phyloP scores from a whole-genome alignment of 2,329 filamentous ascomycete species.

The Hymenoscyphus scutula region DNA sequence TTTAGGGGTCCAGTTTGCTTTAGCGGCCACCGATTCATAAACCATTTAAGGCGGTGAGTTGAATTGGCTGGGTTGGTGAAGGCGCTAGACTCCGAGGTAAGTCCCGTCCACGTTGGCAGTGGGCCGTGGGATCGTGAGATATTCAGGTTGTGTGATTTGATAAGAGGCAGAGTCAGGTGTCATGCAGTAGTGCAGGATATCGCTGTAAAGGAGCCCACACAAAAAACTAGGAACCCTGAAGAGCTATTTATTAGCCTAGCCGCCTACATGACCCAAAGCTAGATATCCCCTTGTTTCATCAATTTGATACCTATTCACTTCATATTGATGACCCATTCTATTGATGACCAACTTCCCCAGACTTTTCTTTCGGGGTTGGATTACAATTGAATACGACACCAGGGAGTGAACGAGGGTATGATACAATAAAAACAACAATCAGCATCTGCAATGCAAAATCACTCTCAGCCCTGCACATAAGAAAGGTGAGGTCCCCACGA shows the following conservation, averaged over 20 bases:
- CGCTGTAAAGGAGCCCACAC: neutral
- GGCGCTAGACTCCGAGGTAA: constrained; percentile 1
- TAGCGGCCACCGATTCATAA: neutral
- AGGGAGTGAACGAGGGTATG: neutral
- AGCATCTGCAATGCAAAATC: neutral
- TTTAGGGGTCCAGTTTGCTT: neutral
- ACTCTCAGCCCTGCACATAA: neutral
- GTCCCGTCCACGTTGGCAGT: neutral
- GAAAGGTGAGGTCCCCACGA: neutral
- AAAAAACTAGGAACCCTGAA: too few species aligned
- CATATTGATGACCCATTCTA: neutral
- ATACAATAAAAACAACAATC: neutral
- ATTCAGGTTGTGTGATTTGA: constrained; percentile 1
- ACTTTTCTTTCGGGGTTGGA: neutral
- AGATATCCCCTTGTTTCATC: neutral
- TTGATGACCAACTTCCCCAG: neutral
- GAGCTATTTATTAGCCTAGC: neutral
- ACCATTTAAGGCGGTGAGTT: neutral
- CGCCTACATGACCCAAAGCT: neutral
- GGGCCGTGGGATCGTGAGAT: neutral
- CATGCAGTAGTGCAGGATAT: constrained; percentile 5
- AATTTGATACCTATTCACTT: neutral
- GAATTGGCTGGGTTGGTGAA: neutral
- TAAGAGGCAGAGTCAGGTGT: constrained; percentile 4
- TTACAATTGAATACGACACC: neutral